Evolutionary conservation across 148 eudicot species (phyloP).

Genomic region (Diospyros lotus): DNA sequence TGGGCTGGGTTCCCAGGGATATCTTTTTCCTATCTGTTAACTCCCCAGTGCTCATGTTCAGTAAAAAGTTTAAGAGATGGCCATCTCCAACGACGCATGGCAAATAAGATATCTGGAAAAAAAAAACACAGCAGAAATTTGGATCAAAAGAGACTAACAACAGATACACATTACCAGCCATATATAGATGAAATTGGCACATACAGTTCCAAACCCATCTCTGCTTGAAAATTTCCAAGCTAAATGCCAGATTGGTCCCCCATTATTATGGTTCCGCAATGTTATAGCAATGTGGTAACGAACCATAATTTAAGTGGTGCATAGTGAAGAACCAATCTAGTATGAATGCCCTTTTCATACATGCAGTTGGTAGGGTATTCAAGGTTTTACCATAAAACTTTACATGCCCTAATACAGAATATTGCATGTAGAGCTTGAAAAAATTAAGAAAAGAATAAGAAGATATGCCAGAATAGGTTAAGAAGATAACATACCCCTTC

Average conservation of each 20-base stretch:
- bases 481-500: conserved; percentile 72
- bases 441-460: not conserved
- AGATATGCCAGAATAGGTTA: not conserved
- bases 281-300: not conserved
- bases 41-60: conserved; percentile 71
- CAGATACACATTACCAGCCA: not conserved
- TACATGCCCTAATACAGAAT: not conserved
- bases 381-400: not conserved
- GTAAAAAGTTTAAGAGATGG: conserved; percentile 79
- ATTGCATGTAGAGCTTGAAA: not conserved
- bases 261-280: not conserved
- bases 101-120: conserved; percentile 76
- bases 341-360: not conserved
- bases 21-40: conserved; percentile 87
- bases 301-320: conserved; percentile 1
- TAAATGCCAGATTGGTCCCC: not conserved
- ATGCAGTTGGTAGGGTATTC: conserved; percentile 8
- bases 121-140: conserved; percentile 5
- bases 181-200: conserved; percentile 3
- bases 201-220: not conserved
- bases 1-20: conserved; percentile 93
- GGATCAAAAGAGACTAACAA: not conserved
- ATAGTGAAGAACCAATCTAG: not conserved
- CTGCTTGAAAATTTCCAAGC: not conserved
- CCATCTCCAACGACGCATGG: conserved; percentile 98